Evolutionary conservation across 2,329 filamentous ascomycete species (phyloP), one percentile per base, ranked within the genome.

Genomic region (Fusarium sp.): DNA sequence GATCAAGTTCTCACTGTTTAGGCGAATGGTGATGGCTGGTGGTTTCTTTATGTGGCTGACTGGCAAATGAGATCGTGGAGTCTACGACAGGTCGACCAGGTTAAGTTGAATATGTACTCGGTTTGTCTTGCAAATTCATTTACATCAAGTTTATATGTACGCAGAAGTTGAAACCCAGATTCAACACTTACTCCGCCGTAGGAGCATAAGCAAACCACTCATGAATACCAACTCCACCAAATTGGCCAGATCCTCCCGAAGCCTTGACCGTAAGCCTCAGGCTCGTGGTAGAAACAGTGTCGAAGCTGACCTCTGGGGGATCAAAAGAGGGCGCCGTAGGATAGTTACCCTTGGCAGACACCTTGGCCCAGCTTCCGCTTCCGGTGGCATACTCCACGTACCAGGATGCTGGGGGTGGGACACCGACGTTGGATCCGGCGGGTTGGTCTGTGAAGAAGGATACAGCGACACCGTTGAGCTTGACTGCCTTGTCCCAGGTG

Each of bases 361-460:
- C 58, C 45, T 45, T 57, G 25, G n/a, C 68, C 77, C 77, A 80
- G 20, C 62, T 63, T 25, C 70, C 77, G 5, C 32, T 71, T 4
- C 64, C 66, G 9, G 61, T 67, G 14, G 76, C 50, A 30, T 81
- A 81, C 68, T 81, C 79, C 1, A 77, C 70, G 18, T 63, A 70
- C 80, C 80, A 81, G 10, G 70, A 70, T 2, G 73, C 72, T 4
- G 80, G 80, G 1, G 80, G 80, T 14, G 81, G 79, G 4, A 82
- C 78, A 1, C 81, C 79, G 5, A 80, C 60, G n/a, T 75, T 76
- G 3, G 79, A 77, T 4, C 80, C 80, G 0, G 78, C 80, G 1
- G 76, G 71, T 35, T 80, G 75, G 43, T 82, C 80, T 0, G 80
- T 77, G 64, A 82, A 82, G 65, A 81, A 81, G 10, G 79, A 75